These are phyloP conservation scores for Teratosphaeria zuluensis DNA, from an alignment of 2,329 filamentous ascomycete genomes.

Conservation along the genomic window DNA sequence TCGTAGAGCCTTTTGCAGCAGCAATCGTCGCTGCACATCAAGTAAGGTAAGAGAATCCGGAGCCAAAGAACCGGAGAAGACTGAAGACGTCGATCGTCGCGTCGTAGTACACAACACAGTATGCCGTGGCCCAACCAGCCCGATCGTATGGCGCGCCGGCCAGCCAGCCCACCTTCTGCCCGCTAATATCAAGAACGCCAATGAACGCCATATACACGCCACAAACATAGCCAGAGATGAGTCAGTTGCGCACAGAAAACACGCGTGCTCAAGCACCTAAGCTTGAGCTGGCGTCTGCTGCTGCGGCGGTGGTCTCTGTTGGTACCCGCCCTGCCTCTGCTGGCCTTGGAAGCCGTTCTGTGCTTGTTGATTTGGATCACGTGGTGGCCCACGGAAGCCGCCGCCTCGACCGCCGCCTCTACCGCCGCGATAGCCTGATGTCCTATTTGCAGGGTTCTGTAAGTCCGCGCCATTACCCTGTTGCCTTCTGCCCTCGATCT, in stretches of 20 bases:
- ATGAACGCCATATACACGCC: constrained; percentile 6
- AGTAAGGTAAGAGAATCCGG: constrained; percentile 2
- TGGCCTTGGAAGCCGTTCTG: constrained; percentile 22
- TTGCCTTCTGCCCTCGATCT: constrained; percentile 20
- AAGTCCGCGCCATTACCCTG: constrained; percentile 26
- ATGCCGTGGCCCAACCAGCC: neutral
- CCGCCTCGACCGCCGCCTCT: constrained; percentile 20
- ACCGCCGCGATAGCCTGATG: constrained; percentile 21
- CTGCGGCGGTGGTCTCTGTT: constrained; percentile 18
- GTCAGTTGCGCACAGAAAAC: constrained; percentile 14
- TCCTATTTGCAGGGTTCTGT: constrained; percentile 25
- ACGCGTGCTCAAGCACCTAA: constrained; percentile 9
- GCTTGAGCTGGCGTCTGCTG: constrained; percentile 19
- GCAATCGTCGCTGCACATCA: neutral
- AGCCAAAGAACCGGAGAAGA: constrained; percentile 5
- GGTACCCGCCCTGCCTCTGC: constrained; percentile 21
- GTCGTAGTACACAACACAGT: neutral
- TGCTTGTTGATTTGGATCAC: constrained; percentile 18
- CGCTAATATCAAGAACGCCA: constrained; percentile 4
- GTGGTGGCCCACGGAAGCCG: constrained; percentile 18
- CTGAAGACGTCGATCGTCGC: constrained; percentile 6
- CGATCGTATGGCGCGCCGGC: constrained; percentile 16
- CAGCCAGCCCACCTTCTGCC: constrained; percentile 1
- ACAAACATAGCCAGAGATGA: neutral
- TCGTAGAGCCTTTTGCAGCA: neutral